These are phyloP conservation scores for Amanita fuliginea DNA, from an alignment of 768 basidiomycete species.

Conservation along the genomic window DNA sequence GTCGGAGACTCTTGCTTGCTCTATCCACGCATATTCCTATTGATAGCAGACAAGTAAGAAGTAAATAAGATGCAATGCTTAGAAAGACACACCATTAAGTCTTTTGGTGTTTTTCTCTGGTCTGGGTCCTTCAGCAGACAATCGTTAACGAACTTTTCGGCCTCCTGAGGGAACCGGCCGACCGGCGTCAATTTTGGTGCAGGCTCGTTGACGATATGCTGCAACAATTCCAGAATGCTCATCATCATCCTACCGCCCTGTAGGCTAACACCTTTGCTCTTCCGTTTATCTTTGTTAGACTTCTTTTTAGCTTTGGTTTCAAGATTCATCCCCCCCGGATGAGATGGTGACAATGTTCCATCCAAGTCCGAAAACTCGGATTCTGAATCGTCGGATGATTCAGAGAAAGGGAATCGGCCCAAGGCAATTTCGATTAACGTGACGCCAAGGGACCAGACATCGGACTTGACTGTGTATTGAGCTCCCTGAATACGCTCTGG, in stretches of 20 bases:
- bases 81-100: constrained; percentile 53
- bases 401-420: constrained; percentile 94
- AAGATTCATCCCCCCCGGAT: constrained; percentile 44
- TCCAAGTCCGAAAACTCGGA: constrained; percentile 75
- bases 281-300: constrained; percentile 68
- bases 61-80: neutral
- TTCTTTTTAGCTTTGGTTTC: constrained; percentile 20
- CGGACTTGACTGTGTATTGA: constrained; percentile 97
- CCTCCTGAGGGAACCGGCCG: constrained; percentile 56
- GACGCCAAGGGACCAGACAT: constrained; percentile 98
- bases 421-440: constrained; percentile 94
- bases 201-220: constrained; percentile 98
- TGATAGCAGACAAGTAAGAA: neutral
- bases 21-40: constrained; percentile 74
- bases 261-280: constrained; percentile 85
- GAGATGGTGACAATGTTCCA: constrained; percentile 65
- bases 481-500: constrained; percentile 99
- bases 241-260: constrained; percentile 97
- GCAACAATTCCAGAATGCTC: constrained; percentile 93
- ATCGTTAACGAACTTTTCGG: constrained; percentile 79
- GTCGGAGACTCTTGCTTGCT: constrained; percentile 41
- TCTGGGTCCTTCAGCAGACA: constrained; percentile 90
- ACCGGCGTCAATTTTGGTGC: constrained; percentile 79
- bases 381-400: constrained; percentile 60
- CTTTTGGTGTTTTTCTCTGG: constrained; percentile 74